Base-by-base conservation (phyloP, 2,329 filamentous ascomycete genomes). In the Ophiostoma perfectum region DNA sequence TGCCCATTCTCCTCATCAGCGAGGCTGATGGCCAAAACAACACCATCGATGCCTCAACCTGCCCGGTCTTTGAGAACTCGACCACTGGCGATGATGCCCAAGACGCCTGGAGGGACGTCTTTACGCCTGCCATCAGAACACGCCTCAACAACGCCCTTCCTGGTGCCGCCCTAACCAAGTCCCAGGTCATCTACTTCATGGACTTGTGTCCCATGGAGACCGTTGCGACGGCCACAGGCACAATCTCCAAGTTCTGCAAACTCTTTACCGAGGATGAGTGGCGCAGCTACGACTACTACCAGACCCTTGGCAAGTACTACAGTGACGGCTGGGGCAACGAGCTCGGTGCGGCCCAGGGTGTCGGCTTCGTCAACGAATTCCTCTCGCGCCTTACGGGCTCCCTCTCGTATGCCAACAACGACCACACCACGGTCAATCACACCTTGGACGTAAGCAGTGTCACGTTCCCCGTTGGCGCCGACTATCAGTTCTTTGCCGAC, bases 141-240 rank as follows among this genome's bases (percentile, higher is more conserved):
- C 86, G 91, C 7, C 78, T 97, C 58, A 92, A 93, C 75, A 73
- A 78, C 14, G 85, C 89, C 70, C 81, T 97, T 0, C 83, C 83
- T 0, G 90, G 90, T 1, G 88, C 85, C 4, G 86, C 90, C 70
- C 77, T 97, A 58, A 85, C 84, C 2, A 75, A 81, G 12, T 74
- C 80, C 0, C 88, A 94, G 45, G 86, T 87, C 0, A 80, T 93
- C 69, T 85, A 84, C 69, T 76, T 97, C 45, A 97, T 97, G 92
- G 92, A 97, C 74, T 81, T 97, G 70, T 97, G 93, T 74, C 89
- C 93, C 0, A 97, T 92, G 78, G 84, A 90, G 72, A 94, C 91
- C 0, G 87, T 96, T 14, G 87, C 89, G 8, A 14, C 3, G 2
- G 67, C 38, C 42, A 68, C 66, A 12, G 65, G 65, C 27, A 39